Evolutionary conservation across 1,284 basidiomycete genomes (phyloP), one percentile per base, ranked within the genome.

Genomic region (Naganishia cerealis): DNA sequence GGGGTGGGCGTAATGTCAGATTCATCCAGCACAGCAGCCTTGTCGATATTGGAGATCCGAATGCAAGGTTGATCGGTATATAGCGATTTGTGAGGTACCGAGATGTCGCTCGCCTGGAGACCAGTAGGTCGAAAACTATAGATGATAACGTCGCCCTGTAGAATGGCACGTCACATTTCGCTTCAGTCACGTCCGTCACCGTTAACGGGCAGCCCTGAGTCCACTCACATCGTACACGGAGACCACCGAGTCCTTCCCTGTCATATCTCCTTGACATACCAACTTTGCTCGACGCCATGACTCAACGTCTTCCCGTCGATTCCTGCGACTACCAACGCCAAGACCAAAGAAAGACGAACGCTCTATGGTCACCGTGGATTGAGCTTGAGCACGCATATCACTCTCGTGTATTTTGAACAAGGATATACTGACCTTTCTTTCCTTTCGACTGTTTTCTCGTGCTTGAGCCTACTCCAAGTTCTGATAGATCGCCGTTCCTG

Each of bases 291-390:
- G 38, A 16, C 59, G 59, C 59, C 59, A 62, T 18, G 36, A 62
- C 36, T 62, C 59, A 18, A 62, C 59, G 39, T 62, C 59, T 53
- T 62, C 59, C n/a, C 50, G 48, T 38, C 59, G 26, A 52, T 52
- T 62, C 42, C 59, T 62, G 18, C 59, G 59, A 26, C 42, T 62
- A 7, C 59, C 46, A n/a, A 62, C 59, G 10, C 59, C 59, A 18
- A 62, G 59, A 4, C 59, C 59, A 16, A 62, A 62, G 18, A 62
- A 62, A n/a, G 59, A 62, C 3, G 59, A 62, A n/a, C 48, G 48
- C 46, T 62, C 59, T 62, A 16, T 2, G n/a, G 21, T 9, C 21
- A 50, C 13, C n/a, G 24, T 8, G 9, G 9, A 50, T 10, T 18
- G 7, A 10, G n/a, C 43, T 15, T 50, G 46, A 50, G 46, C 46